Evolutionary conservation across 345 rosid species (phyloP), one percentile per base, ranked within the genome.

Genomic region (Abelmoschus esculentus): DNA sequence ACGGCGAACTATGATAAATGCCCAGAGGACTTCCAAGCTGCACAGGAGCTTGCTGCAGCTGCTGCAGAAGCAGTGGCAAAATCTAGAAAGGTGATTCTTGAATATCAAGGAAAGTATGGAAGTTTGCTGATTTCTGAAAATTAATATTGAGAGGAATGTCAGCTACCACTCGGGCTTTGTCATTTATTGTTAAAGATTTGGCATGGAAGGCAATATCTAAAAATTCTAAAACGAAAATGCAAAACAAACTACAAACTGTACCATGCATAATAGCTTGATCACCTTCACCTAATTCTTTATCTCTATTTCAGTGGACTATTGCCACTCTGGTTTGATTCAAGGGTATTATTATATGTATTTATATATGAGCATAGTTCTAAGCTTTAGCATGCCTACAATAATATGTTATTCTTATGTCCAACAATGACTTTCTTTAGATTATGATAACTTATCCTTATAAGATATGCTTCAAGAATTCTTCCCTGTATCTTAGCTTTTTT

Each of bases 41-140:
- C 96, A 72, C 83, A 75, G 74, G 85, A 88, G 74, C 96, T 85
- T 67, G 86, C 85, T 40, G 90, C 87, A 28, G 87, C 88, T 36
- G 74, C 89, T 34, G 82, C 79, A 50, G 89, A 86, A 28, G 80
- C 82, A 55, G 78, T 77, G 50, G 80, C 82, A 44, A 90, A 87
- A 82, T 72, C 86, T 42, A 90, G 83, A 83, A 89, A 91, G 96
- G 96, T 91, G 70, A 70, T 69, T 76, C 70, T 69, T 67, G 60
- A 52, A 17, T 28, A 28, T 67, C 9, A 26, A 8, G 9, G 4
- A 28, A 47, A 9, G n/a, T 49, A 36, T 18, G 32, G 32, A 52
- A 61, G 49, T 36, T 32, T 57, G 15, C n/a, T 32, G 3, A 34
- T 36, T 61, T 52, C 9, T 32, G 26, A 55, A 40, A 46, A n/a